phyloP scores from a whole-genome alignment of 2,329 filamentous ascomycete species.

The Claviceps humidiphila region DNA sequence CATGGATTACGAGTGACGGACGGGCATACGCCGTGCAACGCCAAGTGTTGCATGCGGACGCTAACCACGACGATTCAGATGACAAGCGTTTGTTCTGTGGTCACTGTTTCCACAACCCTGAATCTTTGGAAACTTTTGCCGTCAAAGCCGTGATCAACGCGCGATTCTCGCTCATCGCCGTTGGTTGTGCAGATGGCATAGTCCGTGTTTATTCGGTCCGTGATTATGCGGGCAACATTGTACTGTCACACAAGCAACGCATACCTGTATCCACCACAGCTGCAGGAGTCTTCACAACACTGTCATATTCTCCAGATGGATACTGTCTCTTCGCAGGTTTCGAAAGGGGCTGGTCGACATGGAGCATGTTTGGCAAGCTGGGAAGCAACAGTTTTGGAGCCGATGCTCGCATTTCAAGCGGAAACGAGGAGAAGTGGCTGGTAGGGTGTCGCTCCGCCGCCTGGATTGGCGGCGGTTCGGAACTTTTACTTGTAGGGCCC shows the following conservation, averaged over 20 bases:
- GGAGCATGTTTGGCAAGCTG: conserved; percentile 93
- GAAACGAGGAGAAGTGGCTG: conserved; percentile 75
- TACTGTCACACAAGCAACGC: conserved; percentile 65
- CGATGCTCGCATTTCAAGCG: conserved; percentile 48
- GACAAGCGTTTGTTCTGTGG: conserved; percentile 68
- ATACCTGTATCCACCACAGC: conserved; percentile 53
- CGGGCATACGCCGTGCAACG: conserved; percentile 85
- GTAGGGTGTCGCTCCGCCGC: conserved; percentile 61
- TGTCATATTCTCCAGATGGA: conserved; percentile 86
- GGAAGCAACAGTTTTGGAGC: conserved; percentile 71
- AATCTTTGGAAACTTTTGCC: conserved; percentile 45
- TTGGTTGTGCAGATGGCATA: conserved; percentile 67
- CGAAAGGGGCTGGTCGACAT: conserved; percentile 83
- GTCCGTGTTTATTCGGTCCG: conserved; percentile 84
- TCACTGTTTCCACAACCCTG: conserved; percentile 75
- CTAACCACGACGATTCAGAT: conserved; percentile 29
- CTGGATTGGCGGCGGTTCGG: conserved; percentile 81
- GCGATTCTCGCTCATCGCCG: conserved; percentile 81
- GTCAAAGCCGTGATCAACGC: conserved; percentile 78
- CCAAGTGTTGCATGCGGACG: conserved; percentile 28
- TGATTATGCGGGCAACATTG: conserved; percentile 89
- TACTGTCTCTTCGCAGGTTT: conserved; percentile 94
- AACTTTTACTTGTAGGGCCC: conserved; percentile 62
- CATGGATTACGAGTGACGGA: conserved; percentile 84
- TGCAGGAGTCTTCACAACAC: conserved; percentile 58